Conservation (phyloP, 108 stramenopile species). For the Asterionellopsis glacialis region DNA sequence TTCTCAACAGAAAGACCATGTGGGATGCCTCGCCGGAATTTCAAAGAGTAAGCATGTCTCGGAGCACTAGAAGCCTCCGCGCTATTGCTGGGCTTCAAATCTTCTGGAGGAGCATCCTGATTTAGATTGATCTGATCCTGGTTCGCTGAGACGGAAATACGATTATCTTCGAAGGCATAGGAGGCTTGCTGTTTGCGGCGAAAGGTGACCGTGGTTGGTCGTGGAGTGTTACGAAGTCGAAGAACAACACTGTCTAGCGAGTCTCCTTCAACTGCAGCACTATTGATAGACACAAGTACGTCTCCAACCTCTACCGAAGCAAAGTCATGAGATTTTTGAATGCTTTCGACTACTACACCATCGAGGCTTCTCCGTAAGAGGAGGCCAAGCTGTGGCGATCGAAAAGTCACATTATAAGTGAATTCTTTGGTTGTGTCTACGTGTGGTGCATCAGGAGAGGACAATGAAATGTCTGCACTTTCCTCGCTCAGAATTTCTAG, state of each 20-base stretch:
- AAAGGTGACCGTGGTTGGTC: slow-evolving; percentile 50
- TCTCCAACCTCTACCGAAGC: slow-evolving; percentile 40
- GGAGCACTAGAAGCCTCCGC: too few relatives aligned
- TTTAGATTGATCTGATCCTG: too few relatives aligned
- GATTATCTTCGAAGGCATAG: not conserved
- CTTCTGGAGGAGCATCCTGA: too few relatives aligned
- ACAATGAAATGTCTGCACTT: slow-evolving; percentile 1
- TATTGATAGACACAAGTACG: slow-evolving; percentile 32
- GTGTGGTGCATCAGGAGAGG: not conserved
- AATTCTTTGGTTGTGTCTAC: not conserved
- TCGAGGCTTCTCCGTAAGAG: slow-evolving; percentile 30
- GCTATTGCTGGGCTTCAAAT: too few relatives aligned
- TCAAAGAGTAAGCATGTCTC: too few relatives aligned
- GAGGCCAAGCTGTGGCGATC: slow-evolving; percentile 38
- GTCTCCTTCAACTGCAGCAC: slow-evolving; percentile 7
- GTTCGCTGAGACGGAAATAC: too few relatives aligned
- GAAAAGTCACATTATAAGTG: slow-evolving; percentile 37
- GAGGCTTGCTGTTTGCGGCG: not conserved
- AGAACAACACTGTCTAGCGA: slow-evolving; percentile 41
- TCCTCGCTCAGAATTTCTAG: not conserved
- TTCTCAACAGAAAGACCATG: slow-evolving; percentile 26
- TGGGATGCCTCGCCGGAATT: slow-evolving; percentile 16
- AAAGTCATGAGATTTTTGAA: slow-evolving; percentile 17
- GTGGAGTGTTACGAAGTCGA: slow-evolving; percentile 17
- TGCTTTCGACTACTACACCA: slow-evolving; percentile 37